A percentile compares a stretch with the other conserved stretches of the same genome.
Conservation (phyloP, 2,329 filamentous ascomycete species). For the Colletotrichum cuscutae region DNA sequence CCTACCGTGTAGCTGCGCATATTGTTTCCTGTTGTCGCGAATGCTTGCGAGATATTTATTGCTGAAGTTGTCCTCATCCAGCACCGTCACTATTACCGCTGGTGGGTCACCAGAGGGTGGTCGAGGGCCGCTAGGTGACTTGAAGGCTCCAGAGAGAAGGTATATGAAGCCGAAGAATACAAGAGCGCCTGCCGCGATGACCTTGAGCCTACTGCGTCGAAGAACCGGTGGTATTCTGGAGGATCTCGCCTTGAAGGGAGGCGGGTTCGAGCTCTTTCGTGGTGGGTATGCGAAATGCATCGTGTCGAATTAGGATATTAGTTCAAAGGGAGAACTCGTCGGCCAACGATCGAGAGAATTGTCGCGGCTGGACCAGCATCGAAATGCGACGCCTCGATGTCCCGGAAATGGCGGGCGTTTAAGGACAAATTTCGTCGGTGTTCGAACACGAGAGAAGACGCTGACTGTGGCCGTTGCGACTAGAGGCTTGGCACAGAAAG, state of each 20-base stretch:
- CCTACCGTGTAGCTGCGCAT: slow-evolving; percentile 88
- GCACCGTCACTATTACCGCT: slow-evolving; percentile 84
- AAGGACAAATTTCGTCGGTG: background rate
- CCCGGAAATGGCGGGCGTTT: background rate
- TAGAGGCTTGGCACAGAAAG: slow-evolving; percentile 28
- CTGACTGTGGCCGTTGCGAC: slow-evolving; percentile 31
- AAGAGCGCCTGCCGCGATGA: slow-evolving; percentile 64
- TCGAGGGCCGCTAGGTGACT: slow-evolving; percentile 33
- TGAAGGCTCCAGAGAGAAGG: slow-evolving; percentile 56
- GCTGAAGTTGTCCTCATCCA: slow-evolving; percentile 75
- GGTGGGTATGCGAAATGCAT: slow-evolving; percentile 95
- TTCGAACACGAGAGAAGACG: slow-evolving; percentile 23
- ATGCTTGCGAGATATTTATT: slow-evolving; percentile 77
- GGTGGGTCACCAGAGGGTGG: slow-evolving; percentile 65
- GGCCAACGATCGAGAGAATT: slow-evolving; percentile 3
- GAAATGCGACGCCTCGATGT: background rate
- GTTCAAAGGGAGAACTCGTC: background rate
- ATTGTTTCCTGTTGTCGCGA: slow-evolving; percentile 83
- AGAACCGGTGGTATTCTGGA: slow-evolving; percentile 58
- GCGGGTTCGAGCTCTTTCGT: slow-evolving; percentile 82
- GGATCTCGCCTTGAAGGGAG: slow-evolving; percentile 74
- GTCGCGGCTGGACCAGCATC: background rate
- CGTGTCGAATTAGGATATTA: slow-evolving; percentile 39
- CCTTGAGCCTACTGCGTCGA: slow-evolving; percentile 72
- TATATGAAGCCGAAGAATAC: slow-evolving; percentile 69